Conservation (phyloP, 768 basidiomycete species). For the Pleurotus giganteus region DNA sequence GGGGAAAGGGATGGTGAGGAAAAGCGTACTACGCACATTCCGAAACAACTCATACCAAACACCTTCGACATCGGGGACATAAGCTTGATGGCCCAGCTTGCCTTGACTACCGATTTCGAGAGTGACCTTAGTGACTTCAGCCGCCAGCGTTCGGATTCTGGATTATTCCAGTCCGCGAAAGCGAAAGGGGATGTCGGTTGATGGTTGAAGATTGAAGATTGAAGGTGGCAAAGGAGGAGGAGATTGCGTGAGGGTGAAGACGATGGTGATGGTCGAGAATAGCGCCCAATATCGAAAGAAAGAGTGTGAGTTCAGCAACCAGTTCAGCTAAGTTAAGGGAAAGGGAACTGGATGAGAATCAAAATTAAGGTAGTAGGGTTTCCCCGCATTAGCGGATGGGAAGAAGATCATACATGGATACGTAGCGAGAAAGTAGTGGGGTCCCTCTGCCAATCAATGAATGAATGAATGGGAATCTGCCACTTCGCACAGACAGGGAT, state of each 20-base stretch:
- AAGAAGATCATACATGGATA: no score
- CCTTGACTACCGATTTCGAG: slow-evolving; percentile 86
- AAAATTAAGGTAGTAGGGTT: no score
- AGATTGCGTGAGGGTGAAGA: neutral
- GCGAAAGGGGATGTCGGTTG: neutral
- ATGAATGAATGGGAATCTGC: no score
- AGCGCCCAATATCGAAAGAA: slow-evolving; percentile 26
- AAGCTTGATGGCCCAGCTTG: slow-evolving; percentile 85
- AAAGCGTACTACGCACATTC: slow-evolving; percentile 43
- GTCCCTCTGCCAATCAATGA: no score
- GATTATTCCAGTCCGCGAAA: slow-evolving; percentile 25
- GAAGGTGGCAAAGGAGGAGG: no score
- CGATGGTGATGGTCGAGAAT: slow-evolving; percentile 16
- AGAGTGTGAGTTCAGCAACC: no score
- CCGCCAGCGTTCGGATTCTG: slow-evolving; percentile 58
- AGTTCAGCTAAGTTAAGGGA: no score
- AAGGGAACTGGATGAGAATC: no score
- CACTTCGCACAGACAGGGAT: no score
- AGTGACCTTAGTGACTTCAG: slow-evolving; percentile 81
- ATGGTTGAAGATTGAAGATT: no score
- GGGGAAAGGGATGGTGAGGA: neutral
- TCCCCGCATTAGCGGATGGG: no score
- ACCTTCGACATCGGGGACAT: slow-evolving; percentile 85
- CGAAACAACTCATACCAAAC: slow-evolving; percentile 79
- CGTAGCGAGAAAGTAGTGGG: no score